Base-by-base conservation (phyloP, 2,329 filamentous ascomycete genomes). In the Alternaria sp. region DNA sequence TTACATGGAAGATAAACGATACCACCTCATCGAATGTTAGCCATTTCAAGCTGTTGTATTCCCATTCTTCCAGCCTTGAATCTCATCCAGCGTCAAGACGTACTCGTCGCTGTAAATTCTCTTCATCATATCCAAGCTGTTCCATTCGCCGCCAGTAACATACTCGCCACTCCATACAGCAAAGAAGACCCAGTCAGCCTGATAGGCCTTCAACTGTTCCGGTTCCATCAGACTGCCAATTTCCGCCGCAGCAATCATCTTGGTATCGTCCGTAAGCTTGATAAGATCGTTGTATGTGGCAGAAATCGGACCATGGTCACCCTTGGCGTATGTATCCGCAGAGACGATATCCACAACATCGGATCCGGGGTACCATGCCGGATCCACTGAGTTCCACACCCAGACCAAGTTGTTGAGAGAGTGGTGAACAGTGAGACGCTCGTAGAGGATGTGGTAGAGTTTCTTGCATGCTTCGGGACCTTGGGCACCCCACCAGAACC, bases 401-500 rank as follows among this genome's bases (percentile, higher is more conserved):
- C 83, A 85, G 48, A 85, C 70, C 9, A 85, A 64, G 65, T 85
- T 85, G 63, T 82, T 79, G 20, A 85, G 64, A 2, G 68, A 63
- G 65, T 85, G 83, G 49, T 81, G 64, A 34, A 77, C 77, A 0
- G 81, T 83, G 32, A 84, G 66, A 1, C 83, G 75, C 42, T 83
- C 76, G 54, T 82, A 83, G 48, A 85, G 38, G 4, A 85, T 66
- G 1, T 67, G 65, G 55, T 74, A 84, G 5, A 85, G 73, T 66
- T 82, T 73, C 72, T 83, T 84, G 62, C 71, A 75, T 5, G 81
- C 73, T 66, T 80, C 82, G 3, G 83, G 73, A 0, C 82, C 82
- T 62, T 82, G 76, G 1, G 82, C 82, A 7, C 82, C 83, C 83
- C 83, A 85, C 82, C 83, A 85, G 75, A 85, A 85, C 83, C 83